Evolutionary conservation across 768 basidiomycete species (phyloP).

Genomic region (Tulasnella sp.): DNA sequence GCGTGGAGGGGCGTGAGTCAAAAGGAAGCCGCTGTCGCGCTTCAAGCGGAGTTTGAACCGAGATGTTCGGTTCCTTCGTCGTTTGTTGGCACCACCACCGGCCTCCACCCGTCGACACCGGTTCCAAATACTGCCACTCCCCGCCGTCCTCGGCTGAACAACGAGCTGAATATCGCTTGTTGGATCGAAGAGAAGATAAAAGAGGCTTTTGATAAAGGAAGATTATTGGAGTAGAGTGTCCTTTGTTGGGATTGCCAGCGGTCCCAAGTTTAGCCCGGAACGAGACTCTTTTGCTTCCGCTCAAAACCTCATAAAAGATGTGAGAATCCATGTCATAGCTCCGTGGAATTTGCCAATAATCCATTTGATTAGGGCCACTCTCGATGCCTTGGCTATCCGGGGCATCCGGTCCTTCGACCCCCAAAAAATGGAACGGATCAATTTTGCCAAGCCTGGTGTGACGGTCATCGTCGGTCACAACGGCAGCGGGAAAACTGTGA

Average conservation of each 20-base stretch:
- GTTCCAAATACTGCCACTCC: background rate
- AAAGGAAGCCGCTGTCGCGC: background rate
- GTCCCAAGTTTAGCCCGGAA: background rate
- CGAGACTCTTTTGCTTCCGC: background rate
- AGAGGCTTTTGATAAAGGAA: background rate
- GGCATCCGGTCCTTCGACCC: slow-evolving; percentile 96
- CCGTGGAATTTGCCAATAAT: background rate
- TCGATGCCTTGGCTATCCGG: slow-evolving; percentile 91
- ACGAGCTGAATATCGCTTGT: background rate
- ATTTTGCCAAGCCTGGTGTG: slow-evolving; percentile 88
- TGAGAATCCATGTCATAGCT: background rate
- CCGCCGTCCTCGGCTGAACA: background rate
- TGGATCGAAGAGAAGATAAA: background rate
- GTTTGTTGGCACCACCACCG: background rate
- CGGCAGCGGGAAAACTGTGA: slow-evolving; percentile 89
- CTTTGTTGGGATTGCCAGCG: too few species aligned
- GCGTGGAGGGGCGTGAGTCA: background rate
- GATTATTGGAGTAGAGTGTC: background rate
- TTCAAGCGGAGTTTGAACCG: slow-evolving; percentile 6
- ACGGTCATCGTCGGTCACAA: slow-evolving; percentile 99
- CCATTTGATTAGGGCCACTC: slow-evolving; percentile 49
- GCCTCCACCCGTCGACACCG: background rate
- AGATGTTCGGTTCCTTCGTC: background rate
- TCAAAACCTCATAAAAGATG: background rate
- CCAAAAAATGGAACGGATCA: slow-evolving; percentile 87